These are phyloP conservation scores for Fraxinus nigra DNA, from an alignment of 305 asterid genomes.

Conservation along the genomic window DNA sequence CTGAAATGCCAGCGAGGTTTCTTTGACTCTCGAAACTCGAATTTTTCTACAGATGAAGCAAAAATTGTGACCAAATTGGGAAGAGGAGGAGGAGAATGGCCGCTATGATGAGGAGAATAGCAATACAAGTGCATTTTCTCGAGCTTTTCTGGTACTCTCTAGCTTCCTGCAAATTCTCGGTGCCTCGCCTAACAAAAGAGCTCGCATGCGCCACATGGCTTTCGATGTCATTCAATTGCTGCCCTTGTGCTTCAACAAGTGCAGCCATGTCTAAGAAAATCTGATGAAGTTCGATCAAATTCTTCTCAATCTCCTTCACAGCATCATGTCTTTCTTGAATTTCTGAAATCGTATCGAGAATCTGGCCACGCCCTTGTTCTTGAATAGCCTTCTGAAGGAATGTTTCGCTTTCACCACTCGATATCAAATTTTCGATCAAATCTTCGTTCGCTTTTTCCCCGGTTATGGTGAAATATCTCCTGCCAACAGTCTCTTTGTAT, in stretches of 20 bases:
- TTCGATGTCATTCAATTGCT: conserved; percentile 61
- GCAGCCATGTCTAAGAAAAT: conserved; percentile 77
- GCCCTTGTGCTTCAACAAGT: conserved; percentile 74
- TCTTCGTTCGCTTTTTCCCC: conserved; percentile 64
- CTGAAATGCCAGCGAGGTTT: background rate
- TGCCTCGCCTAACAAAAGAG: conserved; percentile 72
- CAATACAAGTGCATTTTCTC: conserved; percentile 56
- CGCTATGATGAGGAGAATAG: conserved; percentile 44
- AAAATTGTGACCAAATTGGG: conserved; percentile 57
- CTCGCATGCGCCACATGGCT: conserved; percentile 75
- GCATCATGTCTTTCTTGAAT: conserved; percentile 78
- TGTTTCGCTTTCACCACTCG: conserved; percentile 70
- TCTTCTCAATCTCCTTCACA: conserved; percentile 73
- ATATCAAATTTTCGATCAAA: conserved; percentile 54
- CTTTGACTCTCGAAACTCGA: background rate
- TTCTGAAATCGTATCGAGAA: conserved; percentile 62
- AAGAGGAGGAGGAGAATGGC: conserved; percentile 37
- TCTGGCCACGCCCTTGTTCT: conserved; percentile 72
- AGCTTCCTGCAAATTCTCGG: conserved; percentile 64
- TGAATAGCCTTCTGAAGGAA: conserved; percentile 66
- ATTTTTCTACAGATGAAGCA: conserved; percentile 15
- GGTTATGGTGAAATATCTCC: conserved; percentile 64
- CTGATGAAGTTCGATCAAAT: conserved; percentile 72
- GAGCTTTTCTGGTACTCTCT: conserved; percentile 62
- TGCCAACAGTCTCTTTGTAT: conserved; percentile 74